These are phyloP conservation scores for Rhizopogon vinicolor DNA, from an alignment of 768 basidiomycete genomes.

Conservation along the genomic window DNA sequence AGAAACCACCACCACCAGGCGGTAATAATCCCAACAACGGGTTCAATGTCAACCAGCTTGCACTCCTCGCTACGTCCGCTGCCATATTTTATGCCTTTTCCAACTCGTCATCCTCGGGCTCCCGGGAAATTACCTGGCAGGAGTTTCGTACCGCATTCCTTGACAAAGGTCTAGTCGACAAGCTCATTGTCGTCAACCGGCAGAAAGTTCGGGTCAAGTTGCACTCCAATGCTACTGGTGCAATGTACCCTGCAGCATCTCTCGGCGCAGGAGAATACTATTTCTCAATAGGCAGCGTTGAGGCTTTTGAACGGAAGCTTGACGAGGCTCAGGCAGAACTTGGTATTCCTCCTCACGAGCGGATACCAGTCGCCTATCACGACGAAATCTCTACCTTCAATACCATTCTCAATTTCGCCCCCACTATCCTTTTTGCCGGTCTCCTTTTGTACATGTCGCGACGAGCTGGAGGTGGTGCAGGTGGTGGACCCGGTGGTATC, in stretches of 20 bases:
- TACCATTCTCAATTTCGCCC: constrained; percentile 85
- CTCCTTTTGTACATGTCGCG: constrained; percentile 85
- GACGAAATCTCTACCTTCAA: constrained; percentile 87
- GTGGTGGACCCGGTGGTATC: constrained; percentile 79
- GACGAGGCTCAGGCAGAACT: constrained; percentile 92
- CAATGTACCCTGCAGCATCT: constrained; percentile 63
- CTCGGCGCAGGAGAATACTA: constrained; percentile 64
- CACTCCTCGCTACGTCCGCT: constrained; percentile 51
- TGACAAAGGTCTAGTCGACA: constrained; percentile 93
- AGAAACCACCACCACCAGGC: constrained; percentile 48
- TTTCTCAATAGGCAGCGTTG: constrained; percentile 97
- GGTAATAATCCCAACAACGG: constrained; percentile 41
- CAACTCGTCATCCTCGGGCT: constrained; percentile 38
- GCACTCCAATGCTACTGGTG: constrained; percentile 82
- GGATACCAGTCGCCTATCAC: constrained; percentile 95
- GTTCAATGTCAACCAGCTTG: constrained; percentile 53
- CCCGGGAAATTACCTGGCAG: constrained; percentile 98
- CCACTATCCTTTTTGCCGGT: constrained; percentile 90
- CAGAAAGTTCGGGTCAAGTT: constrained; percentile 88
- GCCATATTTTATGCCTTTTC: constrained; percentile 65
- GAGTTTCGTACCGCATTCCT: constrained; percentile 98
- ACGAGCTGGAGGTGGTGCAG: constrained; percentile 55
- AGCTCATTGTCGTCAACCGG: constrained; percentile 87
- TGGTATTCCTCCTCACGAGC: constrained; percentile 85
- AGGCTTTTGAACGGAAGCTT: constrained; percentile 93